Evolutionary conservation across 257 asterid genomes (phyloP), one percentile per base, ranked within the genome.

Genomic region (Solanum piurae): DNA sequence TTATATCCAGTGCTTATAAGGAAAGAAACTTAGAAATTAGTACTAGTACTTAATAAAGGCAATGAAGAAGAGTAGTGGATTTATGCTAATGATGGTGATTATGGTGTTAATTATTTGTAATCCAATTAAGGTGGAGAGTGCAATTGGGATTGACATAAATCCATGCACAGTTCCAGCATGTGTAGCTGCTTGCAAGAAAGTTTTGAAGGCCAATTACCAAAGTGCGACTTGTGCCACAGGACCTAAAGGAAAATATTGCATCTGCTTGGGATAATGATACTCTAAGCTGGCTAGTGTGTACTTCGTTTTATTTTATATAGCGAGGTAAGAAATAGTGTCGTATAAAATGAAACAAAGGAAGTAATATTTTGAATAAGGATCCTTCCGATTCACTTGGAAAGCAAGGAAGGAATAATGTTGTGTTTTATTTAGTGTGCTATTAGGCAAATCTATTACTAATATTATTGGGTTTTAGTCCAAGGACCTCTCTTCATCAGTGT

Each of bases 221-320:
- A 88, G 92, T 87, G 95, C 95, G n/a, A 89, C 94, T 8, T 93
- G 96, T 87, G 95, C 89, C 6, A 6, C 58, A 13, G 94, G 95
- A 1, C 90, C 92, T 58, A 92, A 77, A 75, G 94, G 96, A 6
- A 94, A 93, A 89, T 93, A 89, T 36, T 93, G 94, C 34, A 49
- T 93, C 34, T 94, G 96, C 66, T 87, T 93, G 12, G 95, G 95
- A 18, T 89, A 23, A 89, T 86, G 58, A 89, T 87, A 46, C 83
- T 7, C 1, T 20, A n/a, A 64, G 72, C 31, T 64, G 72, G 7
- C 69, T 62, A 34, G 9, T 9, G 7, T 9, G 62, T 36, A 9
- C 55, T 75, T 3, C 12, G 12, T 38, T 75, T 75, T 75, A 23
- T 38, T 38, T 38, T 37, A 38, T 37, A 11, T 3, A 1, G 0